These are phyloP conservation scores for Epichloe sylvatica DNA, from an alignment of 2,329 filamentous ascomycete species.

Conservation along the genomic window DNA sequence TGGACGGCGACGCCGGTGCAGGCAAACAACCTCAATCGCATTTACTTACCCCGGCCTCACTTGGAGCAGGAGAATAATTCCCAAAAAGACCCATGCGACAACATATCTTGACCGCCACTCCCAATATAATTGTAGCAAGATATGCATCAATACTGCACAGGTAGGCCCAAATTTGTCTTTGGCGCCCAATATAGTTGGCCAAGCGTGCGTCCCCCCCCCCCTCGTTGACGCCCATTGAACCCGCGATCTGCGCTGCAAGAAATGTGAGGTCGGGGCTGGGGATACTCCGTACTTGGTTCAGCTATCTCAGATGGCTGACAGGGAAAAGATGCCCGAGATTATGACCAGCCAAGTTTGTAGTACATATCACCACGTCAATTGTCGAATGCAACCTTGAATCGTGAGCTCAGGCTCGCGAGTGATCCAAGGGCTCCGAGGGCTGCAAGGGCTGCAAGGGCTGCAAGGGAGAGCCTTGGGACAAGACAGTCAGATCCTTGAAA, in stretches of 20 bases:
- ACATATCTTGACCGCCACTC: not conserved
- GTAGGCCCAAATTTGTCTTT: not conserved
- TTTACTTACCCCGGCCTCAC: not conserved
- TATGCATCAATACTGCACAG: not conserved
- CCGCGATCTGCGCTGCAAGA: not conserved
- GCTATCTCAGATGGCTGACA: not conserved
- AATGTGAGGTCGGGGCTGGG: not conserved
- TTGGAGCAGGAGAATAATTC: not conserved
- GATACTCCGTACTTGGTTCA: not conserved
- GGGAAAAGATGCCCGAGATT: not conserved
- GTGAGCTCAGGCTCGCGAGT: not conserved
- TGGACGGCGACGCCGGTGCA: not conserved
- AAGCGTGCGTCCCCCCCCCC: not conserved
- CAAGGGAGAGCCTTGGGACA: not conserved
- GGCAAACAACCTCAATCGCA: not conserved
- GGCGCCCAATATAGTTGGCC: not conserved
- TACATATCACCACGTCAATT: not conserved
- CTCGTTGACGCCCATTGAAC: not conserved
- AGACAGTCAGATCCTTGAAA: not conserved
- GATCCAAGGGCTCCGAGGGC: not conserved
- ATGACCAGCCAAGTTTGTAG: not conserved
- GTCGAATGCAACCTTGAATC: not conserved
- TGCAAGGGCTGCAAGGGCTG: not conserved
- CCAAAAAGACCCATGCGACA: not conserved
- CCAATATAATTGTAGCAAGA: not conserved